These are phyloP conservation scores for Chlorophyllum brunneum DNA, from an alignment of 768 basidiomycete genomes.

Conservation along the genomic window DNA sequence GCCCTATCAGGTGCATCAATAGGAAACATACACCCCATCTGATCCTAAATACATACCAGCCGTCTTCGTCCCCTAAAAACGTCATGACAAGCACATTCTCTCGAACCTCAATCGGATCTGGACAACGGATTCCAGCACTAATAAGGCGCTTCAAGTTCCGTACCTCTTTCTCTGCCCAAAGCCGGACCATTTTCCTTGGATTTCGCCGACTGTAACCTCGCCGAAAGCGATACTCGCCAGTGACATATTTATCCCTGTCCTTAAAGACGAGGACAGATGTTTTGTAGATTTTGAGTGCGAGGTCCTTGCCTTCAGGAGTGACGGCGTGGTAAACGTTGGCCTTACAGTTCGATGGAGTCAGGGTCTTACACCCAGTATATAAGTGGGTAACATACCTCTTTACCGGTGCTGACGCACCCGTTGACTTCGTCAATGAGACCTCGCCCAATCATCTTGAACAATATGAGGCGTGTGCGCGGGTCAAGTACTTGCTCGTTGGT, in stretches of 20 bases:
- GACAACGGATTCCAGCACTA: slow-evolving; percentile 81
- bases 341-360: slow-evolving; percentile 32
- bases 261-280: slow-evolving; percentile 98
- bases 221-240: slow-evolving; percentile 93
- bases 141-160: slow-evolving; percentile 85
- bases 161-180: slow-evolving; percentile 99
- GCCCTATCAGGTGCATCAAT: slow-evolving; percentile 49
- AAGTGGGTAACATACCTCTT: slow-evolving; percentile 62
- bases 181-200: slow-evolving; percentile 95
- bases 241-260: slow-evolving; percentile 94
- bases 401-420: slow-evolving; percentile 95
- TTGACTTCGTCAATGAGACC: slow-evolving; percentile 88
- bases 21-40: background rate
- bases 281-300: slow-evolving; percentile 97
- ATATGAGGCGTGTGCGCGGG: slow-evolving; percentile 87
- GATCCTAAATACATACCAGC: slow-evolving; percentile 54
- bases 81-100: slow-evolving; percentile 97
- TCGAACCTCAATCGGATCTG: slow-evolving; percentile 87
- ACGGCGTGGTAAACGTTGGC: slow-evolving; percentile 97
- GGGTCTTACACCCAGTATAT: background rate
- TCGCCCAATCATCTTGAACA: slow-evolving; percentile 95
- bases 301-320: slow-evolving; percentile 47
- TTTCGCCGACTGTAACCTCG: slow-evolving; percentile 82
- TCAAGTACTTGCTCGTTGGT: slow-evolving; percentile 97
- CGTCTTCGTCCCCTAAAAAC: slow-evolving; percentile 78